These are phyloP conservation scores for Purshia tridentata DNA, from an alignment of 306 rosid species.

Conservation along the genomic window DNA sequence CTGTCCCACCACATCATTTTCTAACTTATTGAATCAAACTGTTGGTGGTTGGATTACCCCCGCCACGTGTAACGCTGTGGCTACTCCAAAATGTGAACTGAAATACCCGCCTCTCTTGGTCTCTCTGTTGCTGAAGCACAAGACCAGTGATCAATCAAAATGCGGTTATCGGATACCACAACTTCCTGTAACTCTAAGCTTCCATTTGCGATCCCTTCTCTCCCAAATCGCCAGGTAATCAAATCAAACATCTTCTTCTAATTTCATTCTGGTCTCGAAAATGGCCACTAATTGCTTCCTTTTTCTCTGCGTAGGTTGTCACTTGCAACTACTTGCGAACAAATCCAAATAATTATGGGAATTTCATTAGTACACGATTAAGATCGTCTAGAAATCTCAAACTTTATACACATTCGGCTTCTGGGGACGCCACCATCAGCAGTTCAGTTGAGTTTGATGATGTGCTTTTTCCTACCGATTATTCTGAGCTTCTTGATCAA, in stretches of 20 bases:
- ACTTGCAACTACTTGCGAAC: conserved; percentile 22
- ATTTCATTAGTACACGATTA: conserved; percentile 20
- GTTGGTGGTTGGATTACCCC: not conserved
- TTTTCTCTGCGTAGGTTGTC: conserved; percentile 29
- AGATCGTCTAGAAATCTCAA: conserved; percentile 26
- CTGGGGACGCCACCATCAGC: conserved; percentile 27
- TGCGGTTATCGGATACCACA: conserved; percentile 42
- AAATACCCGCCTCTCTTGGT: not conserved
- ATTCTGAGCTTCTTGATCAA: conserved; percentile 78
- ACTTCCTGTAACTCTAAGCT: conserved; percentile 10
- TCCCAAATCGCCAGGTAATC: conserved; percentile 39
- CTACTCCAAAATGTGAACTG: conserved; percentile 5
- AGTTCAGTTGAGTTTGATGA: conserved; percentile 52
- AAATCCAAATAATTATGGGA: conserved; percentile 24
- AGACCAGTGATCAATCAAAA: conserved; percentile 7
- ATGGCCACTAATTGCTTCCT: conserved; percentile 8
- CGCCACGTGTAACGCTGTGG: conserved; percentile 23
- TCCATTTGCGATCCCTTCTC: conserved; percentile 40
- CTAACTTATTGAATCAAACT: not conserved
- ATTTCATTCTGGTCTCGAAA: not conserved
- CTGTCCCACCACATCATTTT: too few species aligned
- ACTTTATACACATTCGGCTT: conserved; percentile 37
- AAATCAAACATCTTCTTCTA: conserved; percentile 6
- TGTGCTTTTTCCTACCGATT: conserved; percentile 71
- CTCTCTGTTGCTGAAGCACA: not conserved